Conservation (phyloP, 345 rosid species). For the Moricandia arvensis region DNA sequence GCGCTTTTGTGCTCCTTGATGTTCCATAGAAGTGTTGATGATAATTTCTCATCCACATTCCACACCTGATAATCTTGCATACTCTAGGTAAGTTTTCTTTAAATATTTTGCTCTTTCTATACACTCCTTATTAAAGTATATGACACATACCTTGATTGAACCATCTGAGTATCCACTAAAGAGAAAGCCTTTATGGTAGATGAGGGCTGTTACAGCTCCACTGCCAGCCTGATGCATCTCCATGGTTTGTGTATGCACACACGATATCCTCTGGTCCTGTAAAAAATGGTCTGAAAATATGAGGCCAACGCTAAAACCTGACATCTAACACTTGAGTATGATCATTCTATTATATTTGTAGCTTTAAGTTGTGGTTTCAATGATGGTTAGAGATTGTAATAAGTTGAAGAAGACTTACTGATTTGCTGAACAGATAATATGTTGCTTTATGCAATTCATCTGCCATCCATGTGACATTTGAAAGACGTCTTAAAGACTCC, state of each 20-base stretch:
- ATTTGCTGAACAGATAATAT: constrained; percentile 67
- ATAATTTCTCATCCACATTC: constrained; percentile 59
- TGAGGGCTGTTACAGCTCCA: constrained; percentile 85
- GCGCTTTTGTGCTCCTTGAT: constrained; percentile 70
- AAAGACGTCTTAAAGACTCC: constrained; percentile 82
- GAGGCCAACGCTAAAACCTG: background rate
- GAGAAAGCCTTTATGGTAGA: constrained; percentile 83
- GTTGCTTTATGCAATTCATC: constrained; percentile 88
- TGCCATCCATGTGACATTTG: constrained; percentile 90
- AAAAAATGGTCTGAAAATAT: background rate
- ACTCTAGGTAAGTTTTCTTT: background rate
- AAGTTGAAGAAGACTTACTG: constrained; percentile 49
- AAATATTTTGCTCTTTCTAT: background rate
- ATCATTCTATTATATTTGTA: background rate
- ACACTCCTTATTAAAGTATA: background rate
- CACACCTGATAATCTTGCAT: constrained; percentile 50
- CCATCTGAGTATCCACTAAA: constrained; percentile 85
- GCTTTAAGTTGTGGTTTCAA: background rate
- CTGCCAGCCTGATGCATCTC: constrained; percentile 58
- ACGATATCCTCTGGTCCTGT: constrained; percentile 76
- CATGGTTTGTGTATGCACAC: constrained; percentile 86
- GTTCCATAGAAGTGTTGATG: constrained; percentile 60
- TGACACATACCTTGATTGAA: constrained; percentile 59
- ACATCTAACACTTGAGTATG: constrained; percentile 3
- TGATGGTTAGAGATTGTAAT: background rate